phyloP scores from a whole-genome alignment of 2,329 filamentous ascomycete genomes.

The Teratosphaeria destructans region DNA sequence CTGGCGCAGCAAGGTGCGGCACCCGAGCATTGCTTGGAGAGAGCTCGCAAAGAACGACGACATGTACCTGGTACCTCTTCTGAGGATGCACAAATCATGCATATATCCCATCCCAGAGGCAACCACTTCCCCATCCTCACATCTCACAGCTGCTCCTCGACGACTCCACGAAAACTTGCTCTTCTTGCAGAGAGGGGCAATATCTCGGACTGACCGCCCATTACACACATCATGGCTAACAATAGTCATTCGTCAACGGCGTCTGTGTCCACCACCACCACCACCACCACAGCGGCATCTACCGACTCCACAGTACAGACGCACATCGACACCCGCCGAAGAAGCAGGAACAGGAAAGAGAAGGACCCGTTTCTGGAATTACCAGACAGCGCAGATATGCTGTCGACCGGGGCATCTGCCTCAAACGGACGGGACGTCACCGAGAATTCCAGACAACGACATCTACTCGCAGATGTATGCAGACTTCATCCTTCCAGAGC shows the following conservation, averaged over 20 bases:
- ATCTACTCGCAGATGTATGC: slow-evolving; percentile 16
- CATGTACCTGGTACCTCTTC: neutral
- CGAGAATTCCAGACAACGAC: slow-evolving; percentile 4
- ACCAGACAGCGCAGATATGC: slow-evolving; percentile 16
- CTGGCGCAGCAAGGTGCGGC: neutral
- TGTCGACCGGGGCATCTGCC: slow-evolving; percentile 11
- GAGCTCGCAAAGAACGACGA: neutral
- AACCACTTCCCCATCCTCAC: neutral
- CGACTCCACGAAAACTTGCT: neutral
- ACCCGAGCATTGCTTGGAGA: neutral
- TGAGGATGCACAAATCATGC: no score
- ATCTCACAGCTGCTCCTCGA: neutral
- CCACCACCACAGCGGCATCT: neutral
- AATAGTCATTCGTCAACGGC: neutral
- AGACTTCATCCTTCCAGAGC: neutral
- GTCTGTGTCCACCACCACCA: neutral
- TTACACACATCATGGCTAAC: neutral
- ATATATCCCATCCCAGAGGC: neutral
- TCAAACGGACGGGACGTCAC: slow-evolving; percentile 5
- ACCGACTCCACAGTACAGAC: slow-evolving; percentile 1
- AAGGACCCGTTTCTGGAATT: slow-evolving; percentile 20
- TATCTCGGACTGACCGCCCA: slow-evolving; percentile 1
- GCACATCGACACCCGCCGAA: slow-evolving; percentile 10
- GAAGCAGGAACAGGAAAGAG: slow-evolving; percentile 16
- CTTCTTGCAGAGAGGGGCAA: neutral